Conservation (phyloP, 1,284 basidiomycete genomes). For the Amylostereum areolatum region DNA sequence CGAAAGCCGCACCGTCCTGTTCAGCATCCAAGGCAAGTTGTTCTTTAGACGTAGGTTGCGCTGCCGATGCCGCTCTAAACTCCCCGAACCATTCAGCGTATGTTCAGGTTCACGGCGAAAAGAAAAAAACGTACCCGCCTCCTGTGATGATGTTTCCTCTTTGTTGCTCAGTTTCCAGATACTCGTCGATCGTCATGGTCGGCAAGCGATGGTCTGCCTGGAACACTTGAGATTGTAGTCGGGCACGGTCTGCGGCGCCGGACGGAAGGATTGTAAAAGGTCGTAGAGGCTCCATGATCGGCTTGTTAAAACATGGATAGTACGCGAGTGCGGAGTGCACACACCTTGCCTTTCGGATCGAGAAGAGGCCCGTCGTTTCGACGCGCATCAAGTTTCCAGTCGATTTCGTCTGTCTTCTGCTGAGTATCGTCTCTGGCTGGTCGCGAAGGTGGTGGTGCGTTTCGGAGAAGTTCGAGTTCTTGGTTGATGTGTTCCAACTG, state of each 20-base stretch:
- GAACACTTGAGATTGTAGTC: slow-evolving; percentile 80
- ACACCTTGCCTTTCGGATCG: slow-evolving; percentile 71
- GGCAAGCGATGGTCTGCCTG: slow-evolving; percentile 82
- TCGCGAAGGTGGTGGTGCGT: slow-evolving; percentile 38
- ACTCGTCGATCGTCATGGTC: slow-evolving; percentile 96
- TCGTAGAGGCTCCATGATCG: slow-evolving; percentile 57
- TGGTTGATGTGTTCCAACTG: slow-evolving; percentile 67
- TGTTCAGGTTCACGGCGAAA: slow-evolving; percentile 3
- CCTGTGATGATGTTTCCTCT: slow-evolving; percentile 85
- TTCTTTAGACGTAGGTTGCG: slow-evolving; percentile 68
- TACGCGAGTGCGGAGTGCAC: too few species aligned
- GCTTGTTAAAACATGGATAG: too few species aligned
- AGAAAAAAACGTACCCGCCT: slow-evolving; percentile 62
- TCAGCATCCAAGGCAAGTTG: slow-evolving; percentile 76
- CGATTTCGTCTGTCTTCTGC: slow-evolving; percentile 42
- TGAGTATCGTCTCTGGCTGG: slow-evolving; percentile 25
- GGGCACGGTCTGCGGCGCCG: slow-evolving; percentile 56
- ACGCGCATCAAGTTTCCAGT: slow-evolving; percentile 76
- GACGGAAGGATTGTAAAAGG: slow-evolving; percentile 91
- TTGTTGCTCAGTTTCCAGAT: slow-evolving; percentile 79
- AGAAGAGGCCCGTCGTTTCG: slow-evolving; percentile 57
- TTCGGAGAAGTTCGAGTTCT: slow-evolving; percentile 70
- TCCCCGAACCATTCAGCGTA: slow-evolving; percentile 10
- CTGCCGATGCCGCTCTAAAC: slow-evolving; percentile 61
- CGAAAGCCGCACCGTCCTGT: slow-evolving; percentile 72